phyloP scores from a whole-genome alignment of 768 basidiomycete species.

The Exidia glandulosa region DNA sequence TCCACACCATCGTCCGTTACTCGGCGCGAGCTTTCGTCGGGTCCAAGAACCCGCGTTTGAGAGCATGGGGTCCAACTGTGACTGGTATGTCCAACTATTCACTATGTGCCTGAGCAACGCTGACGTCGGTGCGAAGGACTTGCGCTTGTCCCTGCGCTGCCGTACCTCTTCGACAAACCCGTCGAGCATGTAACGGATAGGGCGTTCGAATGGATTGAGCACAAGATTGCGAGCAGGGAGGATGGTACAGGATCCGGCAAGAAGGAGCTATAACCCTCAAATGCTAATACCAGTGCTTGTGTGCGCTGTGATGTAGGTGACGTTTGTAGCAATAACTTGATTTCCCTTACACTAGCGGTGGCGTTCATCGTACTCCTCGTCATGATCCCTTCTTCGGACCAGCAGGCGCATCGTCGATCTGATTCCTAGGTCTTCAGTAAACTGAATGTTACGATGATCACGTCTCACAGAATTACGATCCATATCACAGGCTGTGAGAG shows the following conservation, averaged over 20 bases:
- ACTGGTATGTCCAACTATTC: constrained; percentile 37
- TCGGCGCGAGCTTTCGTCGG: constrained; percentile 51
- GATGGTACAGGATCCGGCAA: not conserved
- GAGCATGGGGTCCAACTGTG: constrained; percentile 64
- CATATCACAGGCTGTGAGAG: no score
- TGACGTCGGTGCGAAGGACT: not conserved
- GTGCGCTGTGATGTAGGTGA: not conserved
- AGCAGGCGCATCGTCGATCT: no score
- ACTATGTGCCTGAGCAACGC: not conserved
- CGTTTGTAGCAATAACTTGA: not conserved
- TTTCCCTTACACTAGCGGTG: no score
- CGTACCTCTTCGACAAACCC: constrained; percentile 70
- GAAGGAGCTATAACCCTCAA: not conserved
- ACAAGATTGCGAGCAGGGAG: constrained; percentile 36
- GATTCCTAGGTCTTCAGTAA: no score
- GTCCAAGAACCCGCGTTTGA: constrained; percentile 46
- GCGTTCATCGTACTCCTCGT: no score
- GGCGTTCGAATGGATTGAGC: constrained; percentile 60
- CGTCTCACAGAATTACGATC: no score
- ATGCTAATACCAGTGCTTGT: not conserved
- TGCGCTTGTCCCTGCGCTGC: constrained; percentile 61
- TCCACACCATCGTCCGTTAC: constrained; percentile 71
- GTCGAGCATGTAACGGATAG: constrained; percentile 60
- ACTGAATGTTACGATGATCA: no score
- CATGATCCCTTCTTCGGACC: no score